phyloP scores from a whole-genome alignment of 1,284 basidiomycete species.

The Melampsora abietis-canadensis region DNA sequence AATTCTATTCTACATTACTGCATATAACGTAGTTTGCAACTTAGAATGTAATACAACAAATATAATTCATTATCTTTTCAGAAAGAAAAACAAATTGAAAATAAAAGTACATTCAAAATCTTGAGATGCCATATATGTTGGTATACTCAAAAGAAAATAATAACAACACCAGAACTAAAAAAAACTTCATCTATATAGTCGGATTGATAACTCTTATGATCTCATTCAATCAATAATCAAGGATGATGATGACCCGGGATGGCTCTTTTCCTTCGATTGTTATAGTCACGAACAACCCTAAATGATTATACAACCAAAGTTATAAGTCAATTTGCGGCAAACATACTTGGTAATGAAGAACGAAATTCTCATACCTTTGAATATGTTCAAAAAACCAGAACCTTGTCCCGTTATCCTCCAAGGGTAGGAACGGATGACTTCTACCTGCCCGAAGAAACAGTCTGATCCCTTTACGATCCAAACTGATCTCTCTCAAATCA shows the following conservation, averaged over 20 bases:
- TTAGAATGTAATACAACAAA: too few relatives aligned
- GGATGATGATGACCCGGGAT: background rate
- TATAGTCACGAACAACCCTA: slow-evolving; percentile 11
- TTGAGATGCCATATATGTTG: too few relatives aligned
- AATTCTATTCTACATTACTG: too few relatives aligned
- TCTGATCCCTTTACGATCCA: slow-evolving; percentile 82
- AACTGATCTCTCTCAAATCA: slow-evolving; percentile 79
- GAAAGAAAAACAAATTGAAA: too few relatives aligned
- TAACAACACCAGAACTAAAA: too few relatives aligned
- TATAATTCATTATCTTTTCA: too few relatives aligned
- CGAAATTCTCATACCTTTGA: slow-evolving; percentile 48
- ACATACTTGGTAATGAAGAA: background rate
- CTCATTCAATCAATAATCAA: too few relatives aligned
- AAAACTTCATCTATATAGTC: too few relatives aligned
- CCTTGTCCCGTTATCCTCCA: slow-evolving; percentile 58
- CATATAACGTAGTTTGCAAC: too few relatives aligned
- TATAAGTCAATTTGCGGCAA: background rate
- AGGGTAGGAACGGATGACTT: slow-evolving; percentile 60
- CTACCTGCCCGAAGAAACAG: slow-evolving; percentile 64
- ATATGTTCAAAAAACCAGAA: slow-evolving; percentile 62
- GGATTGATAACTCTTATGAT: too few relatives aligned
- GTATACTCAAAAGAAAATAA: too few relatives aligned
- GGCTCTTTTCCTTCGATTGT: background rate
- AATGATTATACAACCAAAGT: background rate
- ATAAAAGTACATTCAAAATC: too few relatives aligned